Evolutionary conservation across 495 filamentous ascomycete species (phyloP), one percentile per base, ranked within the genome.

Genomic region (Ascodesmis nigricans): DNA sequence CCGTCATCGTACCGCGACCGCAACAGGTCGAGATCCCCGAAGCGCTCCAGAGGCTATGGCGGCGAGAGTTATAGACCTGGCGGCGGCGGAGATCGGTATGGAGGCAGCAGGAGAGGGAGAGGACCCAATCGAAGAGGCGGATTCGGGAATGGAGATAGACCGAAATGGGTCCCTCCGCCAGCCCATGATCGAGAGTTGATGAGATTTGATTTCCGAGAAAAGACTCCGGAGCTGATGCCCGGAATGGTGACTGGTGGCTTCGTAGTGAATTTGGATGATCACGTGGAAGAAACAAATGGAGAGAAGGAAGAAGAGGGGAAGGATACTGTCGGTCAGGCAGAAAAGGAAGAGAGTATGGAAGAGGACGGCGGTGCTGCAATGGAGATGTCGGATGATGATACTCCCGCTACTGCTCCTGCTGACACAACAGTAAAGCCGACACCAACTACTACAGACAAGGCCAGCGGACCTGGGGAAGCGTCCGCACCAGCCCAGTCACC

Each of bases 131-230:
- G 28, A 10, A 29, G 33, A 28, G 25, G 11, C 16, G 10, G 29
- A 10, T 14, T 14, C 8, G 11, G 22, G 13, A 18, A n/a, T 10
- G 3, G n/a, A n/a, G n/a, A n/a, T n/a, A 19, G n/a, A 21, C 18
- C 13, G 24, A 25, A 33, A 14, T 39, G 36, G 36, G 11, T 34
- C 19, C 33, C 48, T 11, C 29, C 51, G 4, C 49, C 48, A 10
- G 49, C 49, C 2, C 49, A 52, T 29, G 47, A 50, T 39, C 49
- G 49, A 23, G 44, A 48, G 6, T 47, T 52, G 13, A 25, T 52
- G 38, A 48, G 35, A 26, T 52, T 50, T 21, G 29, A 52, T 43
- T 35, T 31, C 6, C 36, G 44, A 4, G 48, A 45, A 24, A 52
- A 52, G 25, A 52, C 49, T 15, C 49, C 49, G 3, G 49, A 52